These are phyloP conservation scores for Vitis hybrid DNA, from an alignment of 177 flowering plant species.

Conservation along the genomic window DNA sequence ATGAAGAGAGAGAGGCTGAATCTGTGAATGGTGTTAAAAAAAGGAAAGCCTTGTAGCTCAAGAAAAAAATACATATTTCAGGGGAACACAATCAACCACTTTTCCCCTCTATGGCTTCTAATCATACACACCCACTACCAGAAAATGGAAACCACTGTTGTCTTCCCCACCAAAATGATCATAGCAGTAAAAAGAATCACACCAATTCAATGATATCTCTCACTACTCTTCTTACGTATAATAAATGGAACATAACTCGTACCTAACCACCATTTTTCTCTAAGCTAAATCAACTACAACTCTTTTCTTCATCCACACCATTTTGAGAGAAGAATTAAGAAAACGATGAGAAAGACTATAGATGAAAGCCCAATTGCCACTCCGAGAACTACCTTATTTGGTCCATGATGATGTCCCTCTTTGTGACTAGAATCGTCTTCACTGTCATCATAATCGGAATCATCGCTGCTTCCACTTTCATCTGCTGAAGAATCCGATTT, in stretches of 20 bases:
- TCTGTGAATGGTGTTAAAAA: neutral
- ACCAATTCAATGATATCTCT: conserved; percentile 18
- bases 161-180: conserved; percentile 12
- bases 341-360: conserved; percentile 78
- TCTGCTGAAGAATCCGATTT: conserved; percentile 25
- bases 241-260: conserved; percentile 16
- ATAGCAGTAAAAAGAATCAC: conserved; percentile 22
- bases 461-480: conserved; percentile 20
- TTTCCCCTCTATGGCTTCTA: neutral
- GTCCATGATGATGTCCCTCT: conserved; percentile 55
- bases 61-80: conserved; percentile 8
- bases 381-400: conserved; percentile 88
- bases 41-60: conserved; percentile 14
- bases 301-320: conserved; percentile 54
- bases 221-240: conserved; percentile 3
- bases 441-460: conserved; percentile 27
- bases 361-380: conserved; percentile 89
- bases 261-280: conserved; percentile 12
- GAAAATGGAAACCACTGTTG: conserved; percentile 16
- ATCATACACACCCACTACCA: conserved; percentile 3
- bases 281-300: conserved; percentile 4
- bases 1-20: neutral
- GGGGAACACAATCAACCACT: neutral
- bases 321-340: conserved; percentile 69
- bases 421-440: conserved; percentile 24